Percentiles rank a stretch among this genome's conserved stretches.
Evolutionary conservation across 352 stramenopile genomes (phyloP).

Genomic region (Globisporangium echinulatum): DNA sequence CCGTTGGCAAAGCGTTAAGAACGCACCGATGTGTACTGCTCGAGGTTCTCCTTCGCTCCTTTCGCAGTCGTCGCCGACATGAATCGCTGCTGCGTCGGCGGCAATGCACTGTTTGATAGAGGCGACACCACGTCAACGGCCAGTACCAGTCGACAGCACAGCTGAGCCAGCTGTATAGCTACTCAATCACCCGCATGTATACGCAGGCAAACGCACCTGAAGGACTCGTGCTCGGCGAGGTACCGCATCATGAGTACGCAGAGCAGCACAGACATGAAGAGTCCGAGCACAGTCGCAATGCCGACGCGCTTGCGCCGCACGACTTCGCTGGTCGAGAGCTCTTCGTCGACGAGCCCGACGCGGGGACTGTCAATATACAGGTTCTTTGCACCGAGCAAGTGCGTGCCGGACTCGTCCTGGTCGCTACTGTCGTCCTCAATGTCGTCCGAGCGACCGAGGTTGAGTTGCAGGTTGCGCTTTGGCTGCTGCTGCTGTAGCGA

Average conservation of each 20-base stretch:
- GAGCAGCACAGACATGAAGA: constrained; percentile 54
- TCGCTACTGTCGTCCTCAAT: constrained; percentile 27
- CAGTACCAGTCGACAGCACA: no score
- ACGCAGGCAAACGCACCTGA: constrained; percentile 28
- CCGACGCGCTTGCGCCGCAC: constrained; percentile 46
- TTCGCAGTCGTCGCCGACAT: constrained; percentile 61
- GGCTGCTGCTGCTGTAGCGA: constrained; percentile 26
- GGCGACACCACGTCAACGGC: no score
- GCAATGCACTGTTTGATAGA: constrained; percentile 33
- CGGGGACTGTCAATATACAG: constrained; percentile 72
- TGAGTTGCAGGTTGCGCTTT: constrained; percentile 23
- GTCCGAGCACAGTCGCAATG: constrained; percentile 40
- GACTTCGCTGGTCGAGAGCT: constrained; percentile 47
- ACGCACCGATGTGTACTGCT: constrained; percentile 65
- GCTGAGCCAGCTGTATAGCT: no score
- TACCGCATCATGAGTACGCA: constrained; percentile 61
- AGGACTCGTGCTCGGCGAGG: constrained; percentile 62
- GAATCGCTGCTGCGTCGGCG: constrained; percentile 71
- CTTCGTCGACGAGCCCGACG: constrained; percentile 27
- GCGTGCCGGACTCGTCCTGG: constrained; percentile 35
- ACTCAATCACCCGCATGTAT: no score
- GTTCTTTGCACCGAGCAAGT: constrained; percentile 33
- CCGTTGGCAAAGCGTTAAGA: background rate
- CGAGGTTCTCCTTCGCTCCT: constrained; percentile 59
- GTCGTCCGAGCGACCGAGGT: constrained; percentile 17